Conservation (phyloP, 164 flowering plant species). For the Magnolia sinica region DNA sequence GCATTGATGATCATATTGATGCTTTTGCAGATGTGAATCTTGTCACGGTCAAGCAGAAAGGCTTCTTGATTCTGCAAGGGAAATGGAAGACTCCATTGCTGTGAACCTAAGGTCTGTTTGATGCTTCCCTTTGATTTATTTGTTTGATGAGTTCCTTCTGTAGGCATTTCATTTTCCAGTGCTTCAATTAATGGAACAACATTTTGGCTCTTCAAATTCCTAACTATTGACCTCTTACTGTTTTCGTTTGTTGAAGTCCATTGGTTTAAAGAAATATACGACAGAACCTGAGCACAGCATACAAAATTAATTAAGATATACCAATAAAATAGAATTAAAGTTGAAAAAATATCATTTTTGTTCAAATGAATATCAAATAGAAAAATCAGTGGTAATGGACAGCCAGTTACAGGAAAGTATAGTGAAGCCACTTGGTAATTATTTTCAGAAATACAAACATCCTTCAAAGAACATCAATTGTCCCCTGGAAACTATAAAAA, state of each 20-base stretch:
- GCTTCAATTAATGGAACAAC: background rate
- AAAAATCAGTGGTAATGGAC: no score
- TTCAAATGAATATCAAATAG: background rate
- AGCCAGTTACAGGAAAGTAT: no score
- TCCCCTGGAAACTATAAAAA: no score
- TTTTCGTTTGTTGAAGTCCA: no score
- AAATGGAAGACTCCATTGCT: conserved; percentile 99
- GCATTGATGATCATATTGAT: conserved; percentile 2
- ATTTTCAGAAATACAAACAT: no score
- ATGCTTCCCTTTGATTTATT: background rate
- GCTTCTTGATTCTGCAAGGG: conserved; percentile 95
- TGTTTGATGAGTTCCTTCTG: background rate
- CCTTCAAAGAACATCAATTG: no score
- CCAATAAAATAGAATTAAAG: background rate
- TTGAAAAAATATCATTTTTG: background rate
- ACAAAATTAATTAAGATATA: no score
- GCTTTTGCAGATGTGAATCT: conserved; percentile 82
- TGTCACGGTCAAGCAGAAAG: conserved; percentile 98
- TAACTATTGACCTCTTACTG: no score
- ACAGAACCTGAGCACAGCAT: no score
- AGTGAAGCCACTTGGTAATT: no score
- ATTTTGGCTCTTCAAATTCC: background rate
- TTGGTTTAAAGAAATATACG: no score
- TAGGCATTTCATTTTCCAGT: background rate
- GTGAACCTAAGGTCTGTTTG: conserved; percentile 68